Evolutionary conservation across 768 basidiomycete genomes (phyloP), one percentile per base, ranked within the genome.

Genomic region (Mycena pura): DNA sequence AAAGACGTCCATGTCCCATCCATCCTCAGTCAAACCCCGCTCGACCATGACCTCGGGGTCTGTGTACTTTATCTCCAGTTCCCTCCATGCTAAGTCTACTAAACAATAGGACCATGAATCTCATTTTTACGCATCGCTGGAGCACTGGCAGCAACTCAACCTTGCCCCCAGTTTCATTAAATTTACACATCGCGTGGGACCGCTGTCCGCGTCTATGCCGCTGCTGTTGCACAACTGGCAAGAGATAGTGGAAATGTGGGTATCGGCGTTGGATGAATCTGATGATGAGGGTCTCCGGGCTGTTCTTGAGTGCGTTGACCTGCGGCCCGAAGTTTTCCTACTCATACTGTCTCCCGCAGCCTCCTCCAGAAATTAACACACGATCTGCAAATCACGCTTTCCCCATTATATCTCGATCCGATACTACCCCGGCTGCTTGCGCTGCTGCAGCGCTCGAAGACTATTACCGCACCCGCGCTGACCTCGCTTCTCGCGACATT

Each of bases 51-150:
- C 36, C 80, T 91, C 51, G 77, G 76, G 24, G 90, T 82, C 60
- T 38, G 77, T 80, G 56, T 39, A 40, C 6, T 43, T 57, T n/a
- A 52, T 10, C 10, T 17, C 7, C 32, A 29, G 38, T 56, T 24
- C 39, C 47, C 14, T 64, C 11, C 48, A 85, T 82, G 31, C 27
- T 7, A 10, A 28, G 14, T 24, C 8, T 65, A 3, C 54, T n/a
- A n/a, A n/a, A n/a, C n/a, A n/a, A n/a, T n/a, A 93, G 90, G 90
- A 94, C 64, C 84, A 86, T 69, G 86, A 87, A 57, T 92, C 90
- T 0, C 88, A 93, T 70, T 95, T 96, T 68, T 86, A 89, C 53
- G 80, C 85, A 64, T 83, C 90, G 3, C 77, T 96, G 29, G 79
- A 85, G 25, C 86, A 91, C 68, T 92, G 90, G 88, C 78, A 84